Evolutionary conservation across 306 rosid species (phyloP).

Genomic region (Quercus engelmannii): DNA sequence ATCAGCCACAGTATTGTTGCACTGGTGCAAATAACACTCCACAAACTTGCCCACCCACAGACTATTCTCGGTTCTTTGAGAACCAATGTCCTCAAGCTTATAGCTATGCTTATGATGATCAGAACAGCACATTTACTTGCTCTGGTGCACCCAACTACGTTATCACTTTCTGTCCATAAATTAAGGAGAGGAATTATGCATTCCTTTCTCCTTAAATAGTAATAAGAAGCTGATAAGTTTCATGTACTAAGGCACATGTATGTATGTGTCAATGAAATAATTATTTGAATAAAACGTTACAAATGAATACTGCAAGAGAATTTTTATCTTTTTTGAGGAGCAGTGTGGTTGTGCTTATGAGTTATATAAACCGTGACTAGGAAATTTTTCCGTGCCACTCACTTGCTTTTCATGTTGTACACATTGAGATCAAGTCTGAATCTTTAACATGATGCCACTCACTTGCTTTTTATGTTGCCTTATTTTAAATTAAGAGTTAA

Average conservation of each 20-base stretch:
- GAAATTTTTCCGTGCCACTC: too few relatives aligned
- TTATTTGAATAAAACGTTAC: background rate
- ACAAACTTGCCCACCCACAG: conserved; percentile 29
- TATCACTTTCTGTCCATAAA: conserved; percentile 38
- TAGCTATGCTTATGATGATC: conserved; percentile 44
- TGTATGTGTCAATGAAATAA: too few relatives aligned
- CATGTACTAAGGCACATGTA: background rate
- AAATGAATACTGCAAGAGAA: too few relatives aligned
- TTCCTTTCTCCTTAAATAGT: background rate
- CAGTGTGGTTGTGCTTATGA: too few relatives aligned
- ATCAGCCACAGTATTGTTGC: conserved; percentile 38
- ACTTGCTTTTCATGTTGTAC: too few relatives aligned
- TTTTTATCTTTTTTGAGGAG: too few relatives aligned
- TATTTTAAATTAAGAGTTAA: too few relatives aligned
- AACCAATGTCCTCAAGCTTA: conserved; percentile 45
- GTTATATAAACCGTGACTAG: too few relatives aligned
- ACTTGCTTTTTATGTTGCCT: too few relatives aligned
- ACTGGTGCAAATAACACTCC: conserved; percentile 4
- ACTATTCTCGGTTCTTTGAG: conserved; percentile 33
- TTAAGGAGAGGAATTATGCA: background rate
- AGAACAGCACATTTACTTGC: conserved; percentile 31
- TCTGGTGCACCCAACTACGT: conserved; percentile 28
- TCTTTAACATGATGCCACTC: too few relatives aligned
- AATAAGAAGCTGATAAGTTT: background rate
- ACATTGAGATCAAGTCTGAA: too few relatives aligned